A percentile compares a stretch with the other conserved stretches of the same genome.
These are phyloP conservation scores for Physocladia obscura DNA, from an alignment of 192 early-diverging fungal species.

Conservation along the genomic window DNA sequence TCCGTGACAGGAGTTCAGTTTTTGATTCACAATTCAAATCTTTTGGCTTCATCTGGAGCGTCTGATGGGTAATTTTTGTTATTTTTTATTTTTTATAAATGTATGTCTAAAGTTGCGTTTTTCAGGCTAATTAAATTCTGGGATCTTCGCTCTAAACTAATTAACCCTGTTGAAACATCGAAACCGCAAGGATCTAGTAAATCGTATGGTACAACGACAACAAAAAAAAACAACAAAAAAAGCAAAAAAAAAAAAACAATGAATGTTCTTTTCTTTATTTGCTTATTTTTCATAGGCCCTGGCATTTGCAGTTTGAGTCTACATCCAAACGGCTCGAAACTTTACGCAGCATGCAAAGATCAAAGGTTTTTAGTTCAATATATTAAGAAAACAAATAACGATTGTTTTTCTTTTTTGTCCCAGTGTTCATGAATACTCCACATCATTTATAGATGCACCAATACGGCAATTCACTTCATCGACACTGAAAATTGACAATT, in stretches of 20 bases:
- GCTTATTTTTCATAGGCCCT: slow-evolving; percentile 24
- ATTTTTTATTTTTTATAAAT: background rate
- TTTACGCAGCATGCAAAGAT: slow-evolving; percentile 76
- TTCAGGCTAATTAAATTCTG: slow-evolving; percentile 72
- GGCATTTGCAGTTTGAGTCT: slow-evolving; percentile 42
- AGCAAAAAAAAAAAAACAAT: too few species aligned
- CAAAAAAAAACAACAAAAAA: background rate
- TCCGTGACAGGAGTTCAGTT: slow-evolving; percentile 63
- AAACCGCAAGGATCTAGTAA: too few species aligned
- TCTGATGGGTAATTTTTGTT: slow-evolving; percentile 56
- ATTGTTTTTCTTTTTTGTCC: too few species aligned
- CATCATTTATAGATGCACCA: slow-evolving; percentile 48
- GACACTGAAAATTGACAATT: slow-evolving; percentile 59
- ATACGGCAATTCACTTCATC: slow-evolving; percentile 55
- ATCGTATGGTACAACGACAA: too few species aligned
- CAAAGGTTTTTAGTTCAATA: slow-evolving; percentile 52
- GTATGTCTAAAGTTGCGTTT: too few species aligned
- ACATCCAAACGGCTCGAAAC: slow-evolving; percentile 52
- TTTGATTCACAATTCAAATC: slow-evolving; percentile 42
- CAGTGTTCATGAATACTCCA: slow-evolving; percentile 72
- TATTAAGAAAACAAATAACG: too few species aligned
- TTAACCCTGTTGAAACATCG: background rate
- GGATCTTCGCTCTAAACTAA: slow-evolving; percentile 64
- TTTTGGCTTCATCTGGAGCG: slow-evolving; percentile 61
- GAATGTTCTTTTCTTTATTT: slow-evolving; percentile 25